Percentiles rank a stretch among this genome's conserved stretches.
phyloP scores from a whole-genome alignment of 805 yeast genomes.

The Helenozyma baotianmanensis region DNA sequence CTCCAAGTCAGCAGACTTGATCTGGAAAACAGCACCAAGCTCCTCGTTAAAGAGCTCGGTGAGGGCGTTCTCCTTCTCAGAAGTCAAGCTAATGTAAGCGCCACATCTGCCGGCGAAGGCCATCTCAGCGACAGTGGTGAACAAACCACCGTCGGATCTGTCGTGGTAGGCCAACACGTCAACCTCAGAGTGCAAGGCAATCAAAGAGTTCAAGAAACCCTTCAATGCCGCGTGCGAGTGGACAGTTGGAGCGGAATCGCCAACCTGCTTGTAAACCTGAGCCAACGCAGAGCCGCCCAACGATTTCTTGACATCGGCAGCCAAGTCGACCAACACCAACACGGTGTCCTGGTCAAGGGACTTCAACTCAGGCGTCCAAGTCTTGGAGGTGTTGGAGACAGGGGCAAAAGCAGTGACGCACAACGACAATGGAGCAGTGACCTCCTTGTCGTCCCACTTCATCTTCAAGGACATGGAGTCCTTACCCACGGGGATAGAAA shows the following conservation, averaged over 20 bases:
- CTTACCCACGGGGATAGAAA: slow-evolving; percentile 96
- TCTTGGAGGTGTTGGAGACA: slow-evolving; percentile 74
- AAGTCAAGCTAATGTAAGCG: slow-evolving; percentile 48
- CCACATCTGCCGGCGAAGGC: slow-evolving; percentile 95
- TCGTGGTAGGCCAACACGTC: slow-evolving; percentile 89
- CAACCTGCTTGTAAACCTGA: slow-evolving; percentile 87
- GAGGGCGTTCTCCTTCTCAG: slow-evolving; percentile 41
- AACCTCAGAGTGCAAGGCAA: slow-evolving; percentile 62
- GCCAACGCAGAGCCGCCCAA: slow-evolving; percentile 95
- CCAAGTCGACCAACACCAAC: slow-evolving; percentile 77
- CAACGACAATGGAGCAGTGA: slow-evolving; percentile 90
- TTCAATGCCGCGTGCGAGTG: slow-evolving; percentile 61
- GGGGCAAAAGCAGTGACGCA: slow-evolving; percentile 90
- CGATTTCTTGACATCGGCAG: slow-evolving; percentile 47
- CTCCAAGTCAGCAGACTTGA: slow-evolving; percentile 48
- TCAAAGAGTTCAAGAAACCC: slow-evolving; percentile 63
- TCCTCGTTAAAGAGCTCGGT: slow-evolving; percentile 83
- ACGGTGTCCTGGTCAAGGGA: slow-evolving; percentile 49
- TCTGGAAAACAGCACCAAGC: slow-evolving; percentile 94
- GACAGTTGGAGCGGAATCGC: slow-evolving; percentile 79
- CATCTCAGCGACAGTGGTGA: slow-evolving; percentile 86
- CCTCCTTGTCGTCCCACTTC: slow-evolving; percentile 93
- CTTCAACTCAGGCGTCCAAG: slow-evolving; percentile 90
- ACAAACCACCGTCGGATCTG: slow-evolving; percentile 92
- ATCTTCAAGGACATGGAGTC: slow-evolving; percentile 99